Evolutionary conservation across 352 stramenopile species (phyloP), one percentile per base, ranked within the genome.

Genomic region (Phytophthora cactorum): DNA sequence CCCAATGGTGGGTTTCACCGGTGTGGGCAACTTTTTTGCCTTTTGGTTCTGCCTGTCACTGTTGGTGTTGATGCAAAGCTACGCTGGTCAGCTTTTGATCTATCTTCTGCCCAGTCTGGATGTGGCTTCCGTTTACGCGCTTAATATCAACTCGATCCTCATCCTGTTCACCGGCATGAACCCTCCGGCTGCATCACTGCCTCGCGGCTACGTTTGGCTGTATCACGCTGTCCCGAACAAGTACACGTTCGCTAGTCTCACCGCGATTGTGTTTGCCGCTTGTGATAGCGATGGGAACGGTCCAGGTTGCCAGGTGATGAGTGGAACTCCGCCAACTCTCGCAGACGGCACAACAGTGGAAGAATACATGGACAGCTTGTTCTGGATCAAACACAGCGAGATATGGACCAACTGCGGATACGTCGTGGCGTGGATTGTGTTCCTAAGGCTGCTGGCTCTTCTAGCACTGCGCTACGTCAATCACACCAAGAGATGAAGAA

Each of bases 391-490:
- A 31, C 70, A 79, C 46, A 74, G 69, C 28, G 53, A 83, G 55
- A 77, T 75, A 14, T 63, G 52, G 39, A 28, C 58, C 25, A 66
- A 81, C 55, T 66, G 68, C 7, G 59, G 50, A 14, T 52, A 79
- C 50, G 53, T 71, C 29, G n/a, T 84, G 8, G 70, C 59, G 36
- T 72, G 50, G 54, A 70, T 85, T 7, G 60, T 71, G 17, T 34
- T 80, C 41, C 61, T 83, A 45, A 68, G 71, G 15, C 12, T 80
- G 5, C 43, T 87, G 5, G 36, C 36, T 43, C 36, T 43, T 43
- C 10, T 43, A 43, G 56, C 74, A 5, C 60, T 87, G 56, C 74
- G 77, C 32, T 85, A 68, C 59, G 61, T 88, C 51, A 85, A 84
- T 54, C 64, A 73, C 53, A 63, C 61, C 52, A 70, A 70, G 39